These are phyloP conservation scores for Marasmius sp. DNA, from an alignment of 1,284 basidiomycete genomes.

Conservation along the genomic window DNA sequence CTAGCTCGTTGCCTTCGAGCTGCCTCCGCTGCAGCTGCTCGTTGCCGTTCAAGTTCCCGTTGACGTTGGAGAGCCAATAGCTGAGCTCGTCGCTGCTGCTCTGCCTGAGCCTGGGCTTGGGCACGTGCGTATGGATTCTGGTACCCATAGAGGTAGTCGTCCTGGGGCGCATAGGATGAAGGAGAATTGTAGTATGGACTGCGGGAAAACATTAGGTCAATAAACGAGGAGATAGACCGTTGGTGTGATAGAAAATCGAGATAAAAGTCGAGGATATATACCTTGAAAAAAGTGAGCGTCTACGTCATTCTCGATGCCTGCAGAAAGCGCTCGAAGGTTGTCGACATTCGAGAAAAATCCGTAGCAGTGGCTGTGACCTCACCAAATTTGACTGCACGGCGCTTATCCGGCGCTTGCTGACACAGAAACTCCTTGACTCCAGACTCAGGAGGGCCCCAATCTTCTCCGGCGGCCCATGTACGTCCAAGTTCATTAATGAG, in stretches of 20 bases:
- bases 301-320: background rate
- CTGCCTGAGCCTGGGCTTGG: conserved; percentile 5
- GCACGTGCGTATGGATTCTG: background rate
- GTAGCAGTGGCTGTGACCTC: background rate
- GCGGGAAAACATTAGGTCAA: background rate
- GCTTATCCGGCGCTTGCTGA: too few species aligned
- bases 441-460: too few species aligned
- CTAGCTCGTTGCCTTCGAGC: conserved; percentile 1
- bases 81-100: conserved; percentile 1
- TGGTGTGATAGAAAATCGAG: background rate
- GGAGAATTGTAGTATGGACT: conserved; percentile 1
- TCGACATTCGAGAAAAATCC: background rate
- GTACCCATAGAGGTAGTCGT: background rate
- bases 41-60: background rate
- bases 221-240: background rate
- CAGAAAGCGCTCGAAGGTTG: background rate
- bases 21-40: background rate
- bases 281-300: background rate
- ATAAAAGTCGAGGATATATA: background rate
- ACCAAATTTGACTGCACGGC: background rate
- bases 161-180: background rate
- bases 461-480: too few species aligned
- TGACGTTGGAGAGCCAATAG: background rate
- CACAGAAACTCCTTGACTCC: too few species aligned
- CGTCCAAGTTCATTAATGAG: too few species aligned